phyloP scores from a whole-genome alignment of 2,329 filamentous ascomycete species.

The Xylariales sp. region DNA sequence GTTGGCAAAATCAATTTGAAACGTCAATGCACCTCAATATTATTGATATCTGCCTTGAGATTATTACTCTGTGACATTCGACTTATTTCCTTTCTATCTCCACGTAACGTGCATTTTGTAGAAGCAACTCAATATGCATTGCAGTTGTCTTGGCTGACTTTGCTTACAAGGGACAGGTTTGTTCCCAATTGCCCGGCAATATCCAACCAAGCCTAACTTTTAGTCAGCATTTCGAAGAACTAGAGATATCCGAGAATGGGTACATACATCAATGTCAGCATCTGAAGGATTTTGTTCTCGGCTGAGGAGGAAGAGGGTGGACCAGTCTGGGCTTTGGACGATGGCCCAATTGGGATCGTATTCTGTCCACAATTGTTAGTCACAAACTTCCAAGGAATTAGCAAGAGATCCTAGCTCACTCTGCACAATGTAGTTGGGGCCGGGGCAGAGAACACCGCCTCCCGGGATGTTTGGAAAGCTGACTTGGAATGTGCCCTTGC shows the following conservation, averaged over 20 bases:
- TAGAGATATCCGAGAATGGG: not conserved
- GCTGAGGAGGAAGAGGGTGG: slow-evolving; percentile 13
- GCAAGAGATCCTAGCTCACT: slow-evolving; percentile 7
- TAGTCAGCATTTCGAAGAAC: not conserved
- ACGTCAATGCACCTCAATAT: no score
- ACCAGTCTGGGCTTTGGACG: slow-evolving; percentile 13
- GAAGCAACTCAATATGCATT: no score
- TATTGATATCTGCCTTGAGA: no score
- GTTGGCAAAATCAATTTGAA: no score
- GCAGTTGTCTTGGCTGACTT: slow-evolving; percentile 6
- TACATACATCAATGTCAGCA: slow-evolving; percentile 11
- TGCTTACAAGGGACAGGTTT: not conserved
- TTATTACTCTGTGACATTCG: no score
- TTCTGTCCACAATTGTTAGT: slow-evolving; percentile 6
- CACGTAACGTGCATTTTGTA: no score
- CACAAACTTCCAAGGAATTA: not conserved
- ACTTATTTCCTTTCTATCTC: no score
- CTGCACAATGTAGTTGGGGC: slow-evolving; percentile 16
- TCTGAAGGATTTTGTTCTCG: slow-evolving; percentile 11
- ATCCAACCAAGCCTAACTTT: slow-evolving; percentile 2
- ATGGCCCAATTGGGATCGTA: slow-evolving; percentile 13
- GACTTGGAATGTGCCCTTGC: slow-evolving; percentile 12
- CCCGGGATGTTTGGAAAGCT: slow-evolving; percentile 9
- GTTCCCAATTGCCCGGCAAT: slow-evolving; percentile 4
- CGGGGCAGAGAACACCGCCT: slow-evolving; percentile 10